Evolutionary conservation across 2,329 filamentous ascomycete genomes (phyloP).

Genomic region (Zymoseptoria pseudotritici): DNA sequence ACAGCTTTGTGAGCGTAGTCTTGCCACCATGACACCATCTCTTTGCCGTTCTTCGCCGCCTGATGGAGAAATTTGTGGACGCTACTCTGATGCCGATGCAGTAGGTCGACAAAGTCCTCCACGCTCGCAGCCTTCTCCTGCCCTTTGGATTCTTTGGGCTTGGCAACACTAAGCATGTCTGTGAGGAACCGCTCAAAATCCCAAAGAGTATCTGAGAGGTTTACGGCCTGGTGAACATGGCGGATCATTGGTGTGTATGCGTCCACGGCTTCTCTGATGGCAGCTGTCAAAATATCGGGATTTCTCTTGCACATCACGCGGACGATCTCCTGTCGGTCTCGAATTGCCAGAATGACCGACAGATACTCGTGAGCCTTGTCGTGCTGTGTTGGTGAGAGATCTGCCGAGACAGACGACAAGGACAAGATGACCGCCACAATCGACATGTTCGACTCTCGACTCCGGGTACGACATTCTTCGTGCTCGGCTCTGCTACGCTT

Average conservation of each 20-base stretch:
- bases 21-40: slow-evolving; percentile 54
- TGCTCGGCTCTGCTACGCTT: slow-evolving; percentile 48
- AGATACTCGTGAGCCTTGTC: slow-evolving; percentile 61
- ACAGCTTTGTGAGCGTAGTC: slow-evolving; percentile 54
- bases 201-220: slow-evolving; percentile 61
- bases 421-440: slow-evolving; percentile 61
- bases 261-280: slow-evolving; percentile 56
- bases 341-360: slow-evolving; percentile 60
- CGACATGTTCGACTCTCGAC: slow-evolving; percentile 48
- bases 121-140: slow-evolving; percentile 49
- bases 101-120: slow-evolving; percentile 62
- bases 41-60: slow-evolving; percentile 59
- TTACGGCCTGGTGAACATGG: slow-evolving; percentile 61
- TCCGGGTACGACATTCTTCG: slow-evolving; percentile 51
- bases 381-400: slow-evolving; percentile 55
- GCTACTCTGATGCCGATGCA: slow-evolving; percentile 56
- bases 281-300: slow-evolving; percentile 66
- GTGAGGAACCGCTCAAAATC: slow-evolving; percentile 62
- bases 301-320: slow-evolving; percentile 58
- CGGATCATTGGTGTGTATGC: slow-evolving; percentile 71
- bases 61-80: slow-evolving; percentile 66
- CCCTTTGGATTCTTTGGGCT: slow-evolving; percentile 25
- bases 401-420: slow-evolving; percentile 38
- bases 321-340: slow-evolving; percentile 65
- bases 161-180: slow-evolving; percentile 57